These are phyloP conservation scores for Plectranthus barbatus DNA, from an alignment of 257 asterid genomes.

Conservation along the genomic window DNA sequence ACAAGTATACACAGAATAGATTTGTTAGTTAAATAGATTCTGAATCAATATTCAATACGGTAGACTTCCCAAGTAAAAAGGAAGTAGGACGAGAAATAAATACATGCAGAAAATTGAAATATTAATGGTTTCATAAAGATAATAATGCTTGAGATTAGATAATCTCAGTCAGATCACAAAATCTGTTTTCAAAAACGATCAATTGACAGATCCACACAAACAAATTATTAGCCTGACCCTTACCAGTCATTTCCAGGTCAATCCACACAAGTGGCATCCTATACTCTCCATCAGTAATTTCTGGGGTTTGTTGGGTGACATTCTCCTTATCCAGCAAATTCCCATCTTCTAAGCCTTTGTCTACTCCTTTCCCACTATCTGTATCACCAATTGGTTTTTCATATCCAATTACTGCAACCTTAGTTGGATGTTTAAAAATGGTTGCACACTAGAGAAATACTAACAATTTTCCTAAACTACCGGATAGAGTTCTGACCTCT, in stretches of 20 bases:
- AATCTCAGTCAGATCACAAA: too few relatives aligned
- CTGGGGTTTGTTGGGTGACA: slow-evolving; percentile 19
- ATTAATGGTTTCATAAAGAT: too few relatives aligned
- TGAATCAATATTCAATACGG: too few relatives aligned
- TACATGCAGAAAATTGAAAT: too few relatives aligned
- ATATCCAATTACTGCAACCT: neutral
- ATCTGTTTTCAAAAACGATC: too few relatives aligned
- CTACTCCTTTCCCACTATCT: slow-evolving; percentile 32
- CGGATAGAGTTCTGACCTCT: slow-evolving; percentile 14
- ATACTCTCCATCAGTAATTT: slow-evolving; percentile 25
- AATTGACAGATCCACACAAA: neutral
- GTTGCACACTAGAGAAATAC: too few relatives aligned
- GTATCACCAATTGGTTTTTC: slow-evolving; percentile 15
- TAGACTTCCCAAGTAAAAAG: too few relatives aligned
- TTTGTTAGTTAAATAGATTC: too few relatives aligned
- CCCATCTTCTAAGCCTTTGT: slow-evolving; percentile 21
- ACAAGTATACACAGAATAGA: too few relatives aligned
- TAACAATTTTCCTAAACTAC: neutral
- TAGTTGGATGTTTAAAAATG: too few relatives aligned
- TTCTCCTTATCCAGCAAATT: slow-evolving; percentile 20
- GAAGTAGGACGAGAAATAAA: too few relatives aligned
- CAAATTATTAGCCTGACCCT: slow-evolving; percentile 7
- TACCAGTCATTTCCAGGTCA: slow-evolving; percentile 98
- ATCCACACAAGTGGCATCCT: slow-evolving; percentile 94
- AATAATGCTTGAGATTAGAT: too few relatives aligned